Evolutionary conservation across 2,329 filamentous ascomycete species (phyloP).

Genomic region (Penicillium sp.): DNA sequence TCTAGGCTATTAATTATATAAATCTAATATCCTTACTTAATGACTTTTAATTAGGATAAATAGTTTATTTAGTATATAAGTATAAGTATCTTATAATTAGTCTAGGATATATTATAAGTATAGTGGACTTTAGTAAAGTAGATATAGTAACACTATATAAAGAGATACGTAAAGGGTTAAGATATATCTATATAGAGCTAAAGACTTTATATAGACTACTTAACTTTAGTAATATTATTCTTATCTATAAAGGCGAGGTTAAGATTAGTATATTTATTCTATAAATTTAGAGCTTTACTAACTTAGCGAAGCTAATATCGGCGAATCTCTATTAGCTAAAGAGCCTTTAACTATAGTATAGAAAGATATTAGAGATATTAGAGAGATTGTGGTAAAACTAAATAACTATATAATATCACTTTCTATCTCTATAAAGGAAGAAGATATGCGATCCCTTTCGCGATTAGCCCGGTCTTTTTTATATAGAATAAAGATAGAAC

Average conservation of each 20-base stretch:
- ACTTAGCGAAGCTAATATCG: background rate
- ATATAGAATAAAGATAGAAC: background rate
- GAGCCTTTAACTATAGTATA: background rate
- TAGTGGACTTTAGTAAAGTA: constrained; percentile 10
- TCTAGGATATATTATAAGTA: constrained; percentile 4
- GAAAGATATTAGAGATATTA: background rate
- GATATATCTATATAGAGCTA: constrained; percentile 8
- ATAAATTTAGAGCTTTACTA: background rate
- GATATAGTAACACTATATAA: constrained; percentile 14
- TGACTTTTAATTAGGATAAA: background rate
- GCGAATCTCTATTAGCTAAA: background rate
- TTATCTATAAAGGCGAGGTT: constrained; percentile 11
- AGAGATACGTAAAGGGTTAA: constrained; percentile 10
- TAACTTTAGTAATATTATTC: constrained; percentile 7
- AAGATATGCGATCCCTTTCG: background rate
- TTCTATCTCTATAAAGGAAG: background rate
- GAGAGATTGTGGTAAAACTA: background rate
- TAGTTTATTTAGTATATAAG: constrained; percentile 8
- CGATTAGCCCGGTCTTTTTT: background rate
- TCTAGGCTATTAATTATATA: background rate
- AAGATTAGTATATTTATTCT: constrained; percentile 9
- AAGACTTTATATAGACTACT: constrained; percentile 4
- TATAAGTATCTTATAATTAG: constrained; percentile 12
- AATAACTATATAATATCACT: background rate
- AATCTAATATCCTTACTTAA: constrained; percentile 4